Percentiles rank a stretch among this genome's conserved stretches.
phyloP scores from a whole-genome alignment of 2,329 filamentous ascomycete species.

The Colletotrichum siamense region DNA sequence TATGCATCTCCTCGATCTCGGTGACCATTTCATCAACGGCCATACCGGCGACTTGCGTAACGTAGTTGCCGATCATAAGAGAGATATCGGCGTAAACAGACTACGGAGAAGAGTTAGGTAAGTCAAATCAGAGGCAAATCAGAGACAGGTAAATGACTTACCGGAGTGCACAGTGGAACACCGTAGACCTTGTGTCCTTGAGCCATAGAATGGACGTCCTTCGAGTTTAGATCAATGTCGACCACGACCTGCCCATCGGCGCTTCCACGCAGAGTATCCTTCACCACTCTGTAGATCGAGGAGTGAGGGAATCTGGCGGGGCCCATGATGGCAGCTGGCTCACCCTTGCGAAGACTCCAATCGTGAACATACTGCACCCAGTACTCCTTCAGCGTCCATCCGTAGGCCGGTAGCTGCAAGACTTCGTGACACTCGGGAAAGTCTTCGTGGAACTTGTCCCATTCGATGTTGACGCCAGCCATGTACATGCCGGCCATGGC shows the following conservation, averaged over 20 bases:
- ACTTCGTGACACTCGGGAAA: conserved; percentile 49
- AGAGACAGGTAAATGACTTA: neutral
- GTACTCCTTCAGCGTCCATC: conserved; percentile 76
- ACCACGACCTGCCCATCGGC: conserved; percentile 66
- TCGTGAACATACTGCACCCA: conserved; percentile 70
- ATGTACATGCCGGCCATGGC: conserved; percentile 63
- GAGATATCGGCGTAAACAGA: conserved; percentile 64
- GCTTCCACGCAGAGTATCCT: conserved; percentile 64
- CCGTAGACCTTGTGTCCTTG: conserved; percentile 73
- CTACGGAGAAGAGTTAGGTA: neutral
- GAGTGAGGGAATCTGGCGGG: conserved; percentile 34
- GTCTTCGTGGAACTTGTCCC: conserved; percentile 70
- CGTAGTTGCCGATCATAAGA: conserved; percentile 65
- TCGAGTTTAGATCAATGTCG: conserved; percentile 62
- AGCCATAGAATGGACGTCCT: conserved; percentile 65
- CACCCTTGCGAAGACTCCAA: conserved; percentile 76
- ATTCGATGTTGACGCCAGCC: conserved; percentile 68
- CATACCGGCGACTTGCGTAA: conserved; percentile 66
- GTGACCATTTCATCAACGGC: conserved; percentile 61
- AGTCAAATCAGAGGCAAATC: neutral
- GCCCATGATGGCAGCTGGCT: conserved; percentile 47
- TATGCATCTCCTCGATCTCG: conserved; percentile 71
- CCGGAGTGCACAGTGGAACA: conserved; percentile 67
- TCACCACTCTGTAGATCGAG: conserved; percentile 62
- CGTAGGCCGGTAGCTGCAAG: conserved; percentile 70